Base-by-base conservation (phyloP, 495 filamentous ascomycete species). In the Evernia prunastri region DNA sequence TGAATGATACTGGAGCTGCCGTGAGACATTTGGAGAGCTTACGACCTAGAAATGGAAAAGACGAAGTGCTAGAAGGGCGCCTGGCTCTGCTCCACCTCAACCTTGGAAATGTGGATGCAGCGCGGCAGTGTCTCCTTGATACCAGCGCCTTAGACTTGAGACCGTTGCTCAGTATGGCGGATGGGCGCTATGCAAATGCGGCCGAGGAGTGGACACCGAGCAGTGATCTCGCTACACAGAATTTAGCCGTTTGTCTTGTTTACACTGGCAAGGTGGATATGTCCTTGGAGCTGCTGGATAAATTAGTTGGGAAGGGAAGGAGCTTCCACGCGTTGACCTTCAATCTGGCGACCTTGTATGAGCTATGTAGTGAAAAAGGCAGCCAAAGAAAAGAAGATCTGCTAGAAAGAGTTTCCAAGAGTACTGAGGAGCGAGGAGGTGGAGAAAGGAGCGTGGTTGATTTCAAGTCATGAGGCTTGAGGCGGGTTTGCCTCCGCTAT, bases 311-410 rank as follows among this genome's bases (percentile, higher is more conserved):
- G 9, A 69, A 76, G 2, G 81, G 84, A 10, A 75, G 83, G 27
- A 82, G 84, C 0, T 95, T 92, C 66, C 82, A 85, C 53, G 88
- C 87, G 12, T 72, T 95, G 23, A 81, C 91, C 2, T 98, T 97
- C 74, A 98, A 98, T 71, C 77, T 98, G 11, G 82, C 85, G 20
- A 97, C 94, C 0, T 82, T 96, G 67, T 98, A 96, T 71, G 94
- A 98, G 73, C 83, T 98, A 8, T 93, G 89, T 68, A 90, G 87
- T 3, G 92, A 97, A 63, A 81, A 81, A 64, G 40, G 66, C 9
- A 75, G 79, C 56, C 79, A 78, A 20, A 72, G 87, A 69, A 97
- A 96, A 76, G 72, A 81, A 25, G 72, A 75, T 27, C 78, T 97
- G 29, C 85, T 89, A 11, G 87, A 89, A 70, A 82, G 78, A 37